A percentile compares a stretch with the other conserved stretches of the same genome.
phyloP scores from a whole-genome alignment of 345 rosid species.

The Salix dunnii region DNA sequence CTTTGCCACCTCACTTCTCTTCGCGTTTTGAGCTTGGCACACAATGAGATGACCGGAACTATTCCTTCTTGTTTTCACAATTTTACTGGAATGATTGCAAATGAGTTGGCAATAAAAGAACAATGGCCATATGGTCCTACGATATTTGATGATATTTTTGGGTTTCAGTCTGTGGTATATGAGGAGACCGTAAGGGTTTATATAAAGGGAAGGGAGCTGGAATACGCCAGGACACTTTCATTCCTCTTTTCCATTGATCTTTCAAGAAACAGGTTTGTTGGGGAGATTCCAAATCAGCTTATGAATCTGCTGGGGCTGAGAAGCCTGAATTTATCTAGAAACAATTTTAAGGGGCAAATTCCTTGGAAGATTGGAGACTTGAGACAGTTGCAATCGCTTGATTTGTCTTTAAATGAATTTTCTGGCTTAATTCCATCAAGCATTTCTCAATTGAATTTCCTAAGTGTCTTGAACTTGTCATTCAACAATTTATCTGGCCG shows the following conservation, averaged over 20 bases:
- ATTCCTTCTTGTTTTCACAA: constrained; percentile 10
- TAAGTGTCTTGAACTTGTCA: constrained; percentile 37
- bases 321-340: constrained; percentile 30
- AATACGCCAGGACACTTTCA: constrained; percentile 3
- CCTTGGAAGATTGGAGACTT: constrained; percentile 27
- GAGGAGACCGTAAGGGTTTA: background rate
- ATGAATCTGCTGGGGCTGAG: constrained; percentile 23
- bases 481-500: constrained; percentile 48
- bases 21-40: constrained; percentile 7
- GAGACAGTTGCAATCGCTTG: constrained; percentile 34
- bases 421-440: constrained; percentile 46
- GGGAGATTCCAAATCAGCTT: constrained; percentile 31
- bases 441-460: constrained; percentile 31
- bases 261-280: constrained; percentile 21
- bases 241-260: constrained; percentile 20
- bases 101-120: background rate
- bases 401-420: constrained; percentile 31
- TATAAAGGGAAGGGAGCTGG: constrained; percentile 1
- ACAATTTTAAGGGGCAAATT: constrained; percentile 29
- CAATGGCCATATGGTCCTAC: background rate
- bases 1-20: constrained; percentile 2
- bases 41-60: constrained; percentile 11
- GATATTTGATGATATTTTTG: background rate
- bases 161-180: background rate
- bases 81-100: constrained; percentile 6